Conservation (phyloP, 768 basidiomycete genomes). For the Termitomyces sp. region DNA sequence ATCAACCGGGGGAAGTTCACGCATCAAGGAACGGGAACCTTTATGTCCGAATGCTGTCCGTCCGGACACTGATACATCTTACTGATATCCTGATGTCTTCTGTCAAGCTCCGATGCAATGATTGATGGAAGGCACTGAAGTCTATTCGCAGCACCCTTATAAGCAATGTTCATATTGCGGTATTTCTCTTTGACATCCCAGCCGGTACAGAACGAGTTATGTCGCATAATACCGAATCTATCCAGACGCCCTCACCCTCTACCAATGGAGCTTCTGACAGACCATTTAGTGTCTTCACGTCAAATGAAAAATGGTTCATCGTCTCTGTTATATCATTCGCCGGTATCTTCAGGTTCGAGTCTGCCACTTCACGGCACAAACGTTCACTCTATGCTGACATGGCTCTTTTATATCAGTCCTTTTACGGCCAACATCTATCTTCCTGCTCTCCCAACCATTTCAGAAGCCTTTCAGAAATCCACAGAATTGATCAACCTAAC, state of each 20-base stretch:
- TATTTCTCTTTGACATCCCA: too few species aligned
- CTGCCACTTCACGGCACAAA: neutral
- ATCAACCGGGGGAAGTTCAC: too few species aligned
- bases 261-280: neutral
- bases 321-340: slow-evolving; percentile 53
- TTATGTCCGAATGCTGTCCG: too few species aligned
- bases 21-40: too few species aligned
- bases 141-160: too few species aligned
- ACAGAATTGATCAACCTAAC: slow-evolving; percentile 75
- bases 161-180: neutral
- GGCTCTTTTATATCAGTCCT: neutral
- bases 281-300: slow-evolving; percentile 44
- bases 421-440: slow-evolving; percentile 71
- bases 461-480: slow-evolving; percentile 56
- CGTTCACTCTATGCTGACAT: neutral
- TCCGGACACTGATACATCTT: too few species aligned
- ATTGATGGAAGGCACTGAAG: too few species aligned
- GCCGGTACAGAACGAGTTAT: neutral
- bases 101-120: too few species aligned
- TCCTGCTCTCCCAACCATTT: slow-evolving; percentile 69
- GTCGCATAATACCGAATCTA: neutral
- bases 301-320: slow-evolving; percentile 63
- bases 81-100: too few species aligned
- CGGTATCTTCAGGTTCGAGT: slow-evolving; percentile 54
- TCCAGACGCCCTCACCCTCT: neutral